Evolutionary conservation across 2,329 filamentous ascomycete species (phyloP), one percentile per base, ranked within the genome.

Genomic region (Curvularia lunata): DNA sequence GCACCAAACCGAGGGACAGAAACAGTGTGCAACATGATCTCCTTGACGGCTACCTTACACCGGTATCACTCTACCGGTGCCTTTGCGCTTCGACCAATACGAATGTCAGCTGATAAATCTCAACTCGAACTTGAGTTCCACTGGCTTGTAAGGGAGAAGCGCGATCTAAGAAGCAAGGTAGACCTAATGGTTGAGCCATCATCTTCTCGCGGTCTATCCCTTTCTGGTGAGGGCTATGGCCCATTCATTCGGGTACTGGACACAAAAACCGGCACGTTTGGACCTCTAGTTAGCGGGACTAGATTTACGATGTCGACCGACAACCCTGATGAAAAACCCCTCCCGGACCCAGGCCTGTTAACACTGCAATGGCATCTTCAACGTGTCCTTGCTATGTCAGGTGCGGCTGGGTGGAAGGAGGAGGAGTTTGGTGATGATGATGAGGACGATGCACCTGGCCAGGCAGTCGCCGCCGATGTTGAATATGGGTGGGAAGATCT

Each of bases 81-180:
- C 38, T 66, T 66, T 32, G 59, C 63, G 32, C 50, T 66, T 34
- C 56, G 63, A 57, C 62, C 62, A 21, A 51, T 66, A 54, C 62
- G 54, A 50, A 61, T 59, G 40, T 61, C 62, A 55, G 55, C 52
- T 32, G 62, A 66, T 48, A 66, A 66, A 21, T 61, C 48, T 13
- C 43, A 63, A 56, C 62, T 66, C 54, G 59, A 63, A 45, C 42
- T 66, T 12, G 63, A 66, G 59, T 63, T 64, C 53, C 57, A 63
- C 52, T 63, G 64, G 62, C 59, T 64, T 42, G 54, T 51, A 48
- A 49, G 54, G 45, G 52, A 59, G 30, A 51, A 49, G 42, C 58
- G 58, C 32, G 28, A 60, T 27, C 48, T 50, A 58, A 59, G 16
- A 9, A 18, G 25, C 12, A 56, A 32, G 34, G 52, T 58, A 38